Evolutionary conservation across 805 yeast genomes (phyloP), one percentile per base, ranked within the genome.

Genomic region (Scheffersomyces stipitis): DNA sequence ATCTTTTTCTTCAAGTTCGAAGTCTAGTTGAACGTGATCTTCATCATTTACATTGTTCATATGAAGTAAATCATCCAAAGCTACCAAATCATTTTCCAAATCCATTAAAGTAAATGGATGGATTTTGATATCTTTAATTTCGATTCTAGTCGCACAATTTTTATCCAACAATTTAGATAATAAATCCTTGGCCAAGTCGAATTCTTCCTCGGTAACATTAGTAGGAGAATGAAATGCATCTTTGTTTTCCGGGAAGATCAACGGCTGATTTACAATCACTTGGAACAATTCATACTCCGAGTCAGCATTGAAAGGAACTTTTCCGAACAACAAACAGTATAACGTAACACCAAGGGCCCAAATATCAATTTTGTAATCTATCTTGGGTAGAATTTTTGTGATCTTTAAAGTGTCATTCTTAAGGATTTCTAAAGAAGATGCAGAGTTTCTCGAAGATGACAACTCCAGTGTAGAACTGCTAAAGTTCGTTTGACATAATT

Each of bases 311-410:
- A 91, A 93, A 2, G 99, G 99, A 30, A 93, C 76, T 44, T 75
- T 72, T 8, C 99, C 99, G 64, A 86, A 91, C 10, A 91, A 56
- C 26, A 93, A 64, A 56, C 97, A 90, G 60, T 81, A 93, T 13
- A 93, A 64, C 0, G 98, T 90, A 4, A 91, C 89, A 8, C 99
- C 99, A 15, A 89, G 62, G 0, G 99, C 96, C 99, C 99, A 93
- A n/a, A 91, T 84, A 63, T 93, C 99, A 37, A 93, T 86, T 59
- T 86, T 88, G 55, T 81, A 73, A 36, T 86, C 83, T 28, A 91
- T 83, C 36, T 71, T 77, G 4, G 81, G 76, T 20, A 51, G 24
- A 9, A 54, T 31, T 33, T 54, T 54, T 4, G 55, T 42, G 14
- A 48, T n/a, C 3, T 40, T 37, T 10, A 50, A 38, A 4, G 48